A percentile compares a stretch with the other conserved stretches of the same genome.
Evolutionary conservation across 108 stramenopile genomes (phyloP).

Genomic region (Cylindrotheca fusiformis): DNA sequence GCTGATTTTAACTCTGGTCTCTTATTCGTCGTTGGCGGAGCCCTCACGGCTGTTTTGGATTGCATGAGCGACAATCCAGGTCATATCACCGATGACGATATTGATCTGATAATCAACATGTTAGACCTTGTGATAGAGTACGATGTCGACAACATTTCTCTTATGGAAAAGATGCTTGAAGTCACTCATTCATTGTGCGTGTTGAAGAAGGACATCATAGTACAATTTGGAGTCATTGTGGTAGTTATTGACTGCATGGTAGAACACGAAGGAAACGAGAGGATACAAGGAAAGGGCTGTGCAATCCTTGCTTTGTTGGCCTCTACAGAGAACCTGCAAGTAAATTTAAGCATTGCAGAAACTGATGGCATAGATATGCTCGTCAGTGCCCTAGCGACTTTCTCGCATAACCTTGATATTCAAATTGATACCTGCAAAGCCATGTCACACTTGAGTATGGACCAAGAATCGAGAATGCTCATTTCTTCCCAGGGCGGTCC

Average conservation of each 20-base stretch:
- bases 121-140: slow-evolving; percentile 25
- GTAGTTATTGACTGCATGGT: slow-evolving; percentile 47
- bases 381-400: slow-evolving; percentile 33
- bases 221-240: slow-evolving; percentile 42
- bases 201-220: slow-evolving; percentile 19
- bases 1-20: slow-evolving; percentile 9
- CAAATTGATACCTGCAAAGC: slow-evolving; percentile 29
- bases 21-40: slow-evolving; percentile 22
- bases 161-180: slow-evolving; percentile 29
- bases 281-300: slow-evolving; percentile 37
- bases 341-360: slow-evolving; percentile 40
- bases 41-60: slow-evolving; percentile 20
- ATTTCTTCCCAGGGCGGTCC: slow-evolving; percentile 39
- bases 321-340: slow-evolving; percentile 43
- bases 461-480: slow-evolving; percentile 36
- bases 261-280: slow-evolving; percentile 20
- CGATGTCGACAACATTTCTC: slow-evolving; percentile 11
- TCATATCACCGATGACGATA: slow-evolving; percentile 19
- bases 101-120: slow-evolving; percentile 33
- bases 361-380: slow-evolving; percentile 49
- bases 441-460: slow-evolving; percentile 39
- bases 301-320: slow-evolving; percentile 38
- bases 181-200: slow-evolving; percentile 23
- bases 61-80: slow-evolving; percentile 18
- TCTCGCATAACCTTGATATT: slow-evolving; percentile 16